These are phyloP conservation scores for Medicago ruthenica DNA, from an alignment of 306 rosid genomes.

Conservation along the genomic window DNA sequence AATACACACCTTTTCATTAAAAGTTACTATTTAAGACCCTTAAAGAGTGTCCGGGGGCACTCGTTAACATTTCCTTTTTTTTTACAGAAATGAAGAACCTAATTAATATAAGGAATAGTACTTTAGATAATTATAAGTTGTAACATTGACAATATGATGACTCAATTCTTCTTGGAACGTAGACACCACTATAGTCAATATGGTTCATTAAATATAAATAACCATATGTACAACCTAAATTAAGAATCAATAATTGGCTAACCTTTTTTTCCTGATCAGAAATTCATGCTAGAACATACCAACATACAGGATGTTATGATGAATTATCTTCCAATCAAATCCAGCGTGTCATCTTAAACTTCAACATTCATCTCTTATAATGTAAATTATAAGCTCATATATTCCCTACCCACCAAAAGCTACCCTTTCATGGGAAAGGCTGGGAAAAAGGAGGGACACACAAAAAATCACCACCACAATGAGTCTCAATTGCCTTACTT, in stretches of 20 bases:
- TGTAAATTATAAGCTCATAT: not conserved
- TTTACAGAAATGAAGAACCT: no score
- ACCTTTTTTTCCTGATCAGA: not conserved
- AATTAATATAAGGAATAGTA: no score
- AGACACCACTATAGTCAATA: not conserved
- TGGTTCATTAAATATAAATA: not conserved
- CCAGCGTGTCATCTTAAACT: constrained; percentile 6
- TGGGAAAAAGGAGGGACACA: not conserved
- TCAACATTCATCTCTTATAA: not conserved
- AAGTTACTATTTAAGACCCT: no score
- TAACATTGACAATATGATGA: no score
- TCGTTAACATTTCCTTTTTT: no score
- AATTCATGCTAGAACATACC: constrained; percentile 27
- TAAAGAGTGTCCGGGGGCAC: no score
- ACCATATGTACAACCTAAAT: not conserved
- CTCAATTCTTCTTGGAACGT: no score
- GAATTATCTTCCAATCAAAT: constrained; percentile 8
- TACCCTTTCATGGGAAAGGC: constrained; percentile 17
- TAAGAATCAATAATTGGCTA: not conserved
- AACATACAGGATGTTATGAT: not conserved
- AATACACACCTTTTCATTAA: no score
- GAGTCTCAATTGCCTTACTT: constrained; percentile 66
- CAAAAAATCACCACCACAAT: constrained; percentile 28
- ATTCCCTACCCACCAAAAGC: not conserved
- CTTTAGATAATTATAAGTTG: no score